Base-by-base conservation (phyloP, 2,329 filamentous ascomycete genomes). In the Aureobasidium sp. region DNA sequence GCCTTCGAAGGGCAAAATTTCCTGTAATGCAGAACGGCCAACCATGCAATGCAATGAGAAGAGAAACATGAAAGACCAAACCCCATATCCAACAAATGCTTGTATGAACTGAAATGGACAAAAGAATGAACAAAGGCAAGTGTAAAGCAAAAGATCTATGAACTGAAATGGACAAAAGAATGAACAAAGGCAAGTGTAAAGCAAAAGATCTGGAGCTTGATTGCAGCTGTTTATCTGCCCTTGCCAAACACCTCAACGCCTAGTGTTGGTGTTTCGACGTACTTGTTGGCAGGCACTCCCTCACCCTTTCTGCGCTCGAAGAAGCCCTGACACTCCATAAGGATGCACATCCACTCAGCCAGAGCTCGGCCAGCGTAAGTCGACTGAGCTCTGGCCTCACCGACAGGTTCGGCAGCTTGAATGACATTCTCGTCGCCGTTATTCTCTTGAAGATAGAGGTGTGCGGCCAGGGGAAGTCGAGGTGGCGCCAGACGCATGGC, bases 241-340 rank as follows among this genome's bases (percentile, higher is more conserved):
- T 75, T 81, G 58, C 82, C 78, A 67, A 88, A 83, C 2, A 84
- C 82, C 66, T 89, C 86, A 6, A 88, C 82, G 1, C 83, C 82
- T 26, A 89, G 75, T 6, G 77, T 79, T 2, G 87, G 87, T 46
- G 87, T 86, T 73, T 93, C 89, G 46, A 93, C 85, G 47, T 87
- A 84, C 66, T 77, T 79, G 64, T 90, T 82, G 0, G 78, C 78
- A 2, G 83, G 80, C 10, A 91, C 83, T 48, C 89, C 89, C 71
- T 94, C 90, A 51, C 85, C 84, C 57, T 86, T 85, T 61, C 90
- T 82, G 50, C 89, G 80, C 63, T 93, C 89, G 36, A 91, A 84
- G 73, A 93, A 94, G 69, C 85, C 89, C 74, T 92, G 90, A 76
- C 86, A 90, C 72, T 94, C 90, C 62, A 84, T 83, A 17, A 91